These are phyloP conservation scores for Ottelia alismoides DNA, from an alignment of 106 monocot genomes.

Conservation along the genomic window DNA sequence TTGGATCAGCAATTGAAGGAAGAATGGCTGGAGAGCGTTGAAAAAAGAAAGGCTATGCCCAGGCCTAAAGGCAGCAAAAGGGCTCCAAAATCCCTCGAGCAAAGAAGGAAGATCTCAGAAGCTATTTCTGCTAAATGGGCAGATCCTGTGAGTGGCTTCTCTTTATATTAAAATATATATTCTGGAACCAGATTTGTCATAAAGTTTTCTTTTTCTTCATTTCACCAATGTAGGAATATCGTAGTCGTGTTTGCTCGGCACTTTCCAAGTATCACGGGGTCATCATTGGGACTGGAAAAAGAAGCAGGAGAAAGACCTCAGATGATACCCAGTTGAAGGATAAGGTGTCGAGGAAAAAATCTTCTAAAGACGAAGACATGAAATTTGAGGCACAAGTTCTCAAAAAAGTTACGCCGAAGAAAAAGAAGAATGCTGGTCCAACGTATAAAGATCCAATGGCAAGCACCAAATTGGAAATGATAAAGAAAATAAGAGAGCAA, in stretches of 20 bases:
- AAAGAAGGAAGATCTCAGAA: constrained; percentile 76
- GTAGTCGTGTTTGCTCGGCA: constrained; percentile 57
- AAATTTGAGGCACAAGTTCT: constrained; percentile 15
- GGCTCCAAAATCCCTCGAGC: constrained; percentile 74
- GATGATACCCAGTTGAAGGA: constrained; percentile 19
- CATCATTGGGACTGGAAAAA: constrained; percentile 42
- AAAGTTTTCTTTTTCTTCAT: neutral
- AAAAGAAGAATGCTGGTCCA: constrained; percentile 38
- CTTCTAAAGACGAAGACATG: constrained; percentile 3
- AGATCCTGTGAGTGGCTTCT: constrained; percentile 51
- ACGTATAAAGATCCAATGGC: constrained; percentile 81
- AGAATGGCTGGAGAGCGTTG: constrained; percentile 62
- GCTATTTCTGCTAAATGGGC: constrained; percentile 91
- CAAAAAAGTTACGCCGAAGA: constrained; percentile 24
- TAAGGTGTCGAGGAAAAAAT: constrained; percentile 19
- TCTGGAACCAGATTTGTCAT: neutral
- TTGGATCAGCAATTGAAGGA: constrained; percentile 53
- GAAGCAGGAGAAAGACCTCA: constrained; percentile 28
- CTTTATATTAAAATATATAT: neutral
- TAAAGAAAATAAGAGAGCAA: constrained; percentile 67
- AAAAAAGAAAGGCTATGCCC: constrained; percentile 44
- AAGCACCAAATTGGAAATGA: constrained; percentile 82
- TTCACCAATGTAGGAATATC: constrained; percentile 60
- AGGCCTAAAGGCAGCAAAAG: constrained; percentile 50
- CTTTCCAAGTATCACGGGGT: constrained; percentile 61